phyloP scores from a whole-genome alignment of 2,329 filamentous ascomycete genomes.

The Cytospora piceicola region DNA sequence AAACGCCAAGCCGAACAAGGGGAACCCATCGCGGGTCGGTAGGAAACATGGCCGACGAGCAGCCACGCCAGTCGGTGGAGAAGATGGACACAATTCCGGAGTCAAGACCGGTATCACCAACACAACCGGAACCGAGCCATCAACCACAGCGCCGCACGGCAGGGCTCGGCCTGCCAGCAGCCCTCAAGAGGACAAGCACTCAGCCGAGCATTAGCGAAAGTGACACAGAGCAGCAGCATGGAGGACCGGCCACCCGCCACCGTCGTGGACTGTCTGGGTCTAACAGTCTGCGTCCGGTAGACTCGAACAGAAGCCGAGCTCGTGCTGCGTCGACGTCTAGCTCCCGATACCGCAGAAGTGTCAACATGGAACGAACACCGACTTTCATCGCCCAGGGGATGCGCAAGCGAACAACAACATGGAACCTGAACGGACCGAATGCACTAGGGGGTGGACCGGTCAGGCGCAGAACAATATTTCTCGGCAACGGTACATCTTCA shows the following conservation, averaged over 20 bases:
- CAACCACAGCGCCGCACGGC: conserved; percentile 12
- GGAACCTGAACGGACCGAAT: conserved; percentile 28
- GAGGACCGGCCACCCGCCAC: conserved; percentile 11
- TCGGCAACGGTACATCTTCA: conserved; percentile 20
- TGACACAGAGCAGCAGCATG: conserved; percentile 11
- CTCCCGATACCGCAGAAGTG: conserved; percentile 19
- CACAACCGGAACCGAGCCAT: conserved; percentile 25
- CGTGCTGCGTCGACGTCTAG: conserved; percentile 26
- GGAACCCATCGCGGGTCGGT: conserved; percentile 12
- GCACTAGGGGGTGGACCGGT: conserved; percentile 24
- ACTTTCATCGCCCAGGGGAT: conserved; percentile 18
- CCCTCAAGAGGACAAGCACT: conserved; percentile 12
- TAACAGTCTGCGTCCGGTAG: conserved; percentile 23
- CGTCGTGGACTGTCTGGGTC: conserved; percentile 22
- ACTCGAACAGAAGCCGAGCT: conserved; percentile 21
- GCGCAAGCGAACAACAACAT: conserved; percentile 28
- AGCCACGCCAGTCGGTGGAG: conserved; percentile 20
- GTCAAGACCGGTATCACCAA: conserved; percentile 26
- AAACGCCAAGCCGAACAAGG: conserved; percentile 18
- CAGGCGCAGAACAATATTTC: conserved; percentile 20
- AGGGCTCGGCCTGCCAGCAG: conserved; percentile 17
- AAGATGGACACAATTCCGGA: conserved; percentile 28
- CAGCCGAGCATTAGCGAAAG: conserved; percentile 5
- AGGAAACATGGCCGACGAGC: conserved; percentile 21
- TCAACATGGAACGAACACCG: conserved; percentile 15